Base-by-base conservation (phyloP, 179 eudicot genomes). In the Carnegiea gigantea region DNA sequence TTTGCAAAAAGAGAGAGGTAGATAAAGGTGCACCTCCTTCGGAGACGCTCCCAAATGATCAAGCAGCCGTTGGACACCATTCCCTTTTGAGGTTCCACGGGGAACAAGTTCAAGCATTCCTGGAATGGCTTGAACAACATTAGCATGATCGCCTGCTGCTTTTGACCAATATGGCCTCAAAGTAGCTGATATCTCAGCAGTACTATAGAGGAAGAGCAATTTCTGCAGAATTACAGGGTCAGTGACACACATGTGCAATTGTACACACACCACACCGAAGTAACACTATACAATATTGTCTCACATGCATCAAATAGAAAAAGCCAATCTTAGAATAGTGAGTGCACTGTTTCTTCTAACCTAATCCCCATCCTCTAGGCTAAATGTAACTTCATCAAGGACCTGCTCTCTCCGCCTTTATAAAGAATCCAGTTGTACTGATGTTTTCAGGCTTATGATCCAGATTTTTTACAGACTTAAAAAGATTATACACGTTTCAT, bases 151-250 rank as follows among this genome's bases (percentile, higher is more conserved):
- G 5, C 62, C 62, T 15, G 62, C 23, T 15, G n/a, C 62, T 57
- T 57, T 57, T 18, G 62, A 57, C 62, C 62, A 57, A 57, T 57
- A 57, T 57, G 62, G 62, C 62, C 62, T 57, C 62, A 57, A 57
- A 57, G 23, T 57, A 57, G 23, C n/a, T 9, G 62, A 57, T 57
- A 57, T 57, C 23, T 57, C 62, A 57, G n/a, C 62, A 57, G 5
- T 3, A 57, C 62, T 20, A 5, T 57, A 1, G 15, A 57, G 62
- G 62, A 57, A 57, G 23, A 57, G 62, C 62, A 57, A 15, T 57
- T 57, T 57, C 62, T 57, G 62, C 14, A 2, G 62, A 57, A 15
- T 57, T 15, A 5, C 20, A 57, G 1, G 62, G n/a, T 57, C 62
- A 57, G 62, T 15, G 62, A 57, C n/a, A 20, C 23, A 57, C n/a